Base-by-base conservation (phyloP, 768 basidiomycete species). In the Sistotremastrum niveocremeum region DNA sequence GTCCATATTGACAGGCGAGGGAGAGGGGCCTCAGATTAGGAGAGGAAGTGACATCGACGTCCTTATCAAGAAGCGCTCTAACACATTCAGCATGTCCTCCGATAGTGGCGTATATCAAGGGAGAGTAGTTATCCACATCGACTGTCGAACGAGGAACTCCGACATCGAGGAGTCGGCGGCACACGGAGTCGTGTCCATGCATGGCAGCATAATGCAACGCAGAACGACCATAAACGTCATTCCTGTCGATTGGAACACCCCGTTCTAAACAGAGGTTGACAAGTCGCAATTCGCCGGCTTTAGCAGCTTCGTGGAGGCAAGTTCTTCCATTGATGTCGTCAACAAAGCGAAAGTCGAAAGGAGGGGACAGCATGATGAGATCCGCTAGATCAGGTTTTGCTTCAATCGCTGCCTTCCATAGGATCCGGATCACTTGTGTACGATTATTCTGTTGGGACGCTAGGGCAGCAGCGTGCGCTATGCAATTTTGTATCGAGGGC, bases 261-360 rank as follows among this genome's bases (percentile, higher is more conserved):
- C 77, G 77, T 47, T 74, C 70, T 12, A 97, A 73, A 62, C 91
- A 97, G 29, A 93, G 62, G 51, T 78, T 63, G 48, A 89, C 87
- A 42, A 98, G 74, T 8, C 81, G 73, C 20, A 79, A 63, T 8
- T 76, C 71, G 2, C 95, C 94, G 8, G 82, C 79, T 42, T 90
- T 88, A 10, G 91, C 83, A 2, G 93, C 88, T 59, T 91, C 88
- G 57, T 98, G 95, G 20, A 98, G 73, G 52, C 87, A 89, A 3
- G 85, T 93, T 34, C 95, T 77, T 37, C 84, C 87, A 59, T 97
- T 98, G 68, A 99, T 99, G 54, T 97, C 91, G 59, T 98, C 95
- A 41, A 97, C 72, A 58, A 89, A 97, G 41, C 72, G 70, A 59
- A 89, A 98, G 62, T 97, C 87, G 59, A 97, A 88, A 0, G 81